Percentiles rank a stretch among this genome's conserved stretches.
phyloP scores from a whole-genome alignment of 2,329 filamentous ascomycete species.

The Clarireedia sp. region DNA sequence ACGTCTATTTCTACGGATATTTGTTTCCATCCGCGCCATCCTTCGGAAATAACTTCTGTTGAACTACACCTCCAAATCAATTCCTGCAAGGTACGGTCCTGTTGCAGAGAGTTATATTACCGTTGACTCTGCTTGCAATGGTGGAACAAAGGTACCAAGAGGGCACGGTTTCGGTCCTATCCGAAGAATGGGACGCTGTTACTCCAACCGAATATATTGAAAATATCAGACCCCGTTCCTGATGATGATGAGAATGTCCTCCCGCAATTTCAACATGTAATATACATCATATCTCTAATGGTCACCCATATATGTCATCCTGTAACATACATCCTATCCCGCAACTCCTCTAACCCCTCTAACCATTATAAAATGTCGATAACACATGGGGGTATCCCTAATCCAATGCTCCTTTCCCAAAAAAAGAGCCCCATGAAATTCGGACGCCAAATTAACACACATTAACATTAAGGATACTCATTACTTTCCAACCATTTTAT shows the following conservation, averaged over 20 bases:
- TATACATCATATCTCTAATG: too few relatives aligned
- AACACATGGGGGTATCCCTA: neutral
- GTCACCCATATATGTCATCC: neutral
- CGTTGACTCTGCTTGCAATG: too few relatives aligned
- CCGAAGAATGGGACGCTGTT: neutral
- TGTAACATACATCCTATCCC: neutral
- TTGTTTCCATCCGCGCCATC: too few relatives aligned
- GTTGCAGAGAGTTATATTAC: too few relatives aligned
- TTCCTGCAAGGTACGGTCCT: too few relatives aligned
- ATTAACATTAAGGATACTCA: neutral
- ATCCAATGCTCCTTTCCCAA: constrained; percentile 3
- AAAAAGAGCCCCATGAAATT: constrained; percentile 1
- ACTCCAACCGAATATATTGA: neutral
- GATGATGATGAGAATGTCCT: too few relatives aligned
- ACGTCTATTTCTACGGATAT: too few relatives aligned
- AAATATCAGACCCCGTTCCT: too few relatives aligned
- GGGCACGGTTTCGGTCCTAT: constrained; percentile 1
- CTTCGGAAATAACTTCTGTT: too few relatives aligned
- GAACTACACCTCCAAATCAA: too few relatives aligned
- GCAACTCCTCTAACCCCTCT: neutral
- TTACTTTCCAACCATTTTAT: constrained; percentile 4
- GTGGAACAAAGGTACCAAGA: neutral
- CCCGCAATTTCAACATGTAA: too few relatives aligned
- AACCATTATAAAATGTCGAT: neutral
- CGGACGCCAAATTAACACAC: neutral